These are phyloP conservation scores for Meripilus lineatus DNA, from an alignment of 1,284 basidiomycete genomes.

Conservation along the genomic window DNA sequence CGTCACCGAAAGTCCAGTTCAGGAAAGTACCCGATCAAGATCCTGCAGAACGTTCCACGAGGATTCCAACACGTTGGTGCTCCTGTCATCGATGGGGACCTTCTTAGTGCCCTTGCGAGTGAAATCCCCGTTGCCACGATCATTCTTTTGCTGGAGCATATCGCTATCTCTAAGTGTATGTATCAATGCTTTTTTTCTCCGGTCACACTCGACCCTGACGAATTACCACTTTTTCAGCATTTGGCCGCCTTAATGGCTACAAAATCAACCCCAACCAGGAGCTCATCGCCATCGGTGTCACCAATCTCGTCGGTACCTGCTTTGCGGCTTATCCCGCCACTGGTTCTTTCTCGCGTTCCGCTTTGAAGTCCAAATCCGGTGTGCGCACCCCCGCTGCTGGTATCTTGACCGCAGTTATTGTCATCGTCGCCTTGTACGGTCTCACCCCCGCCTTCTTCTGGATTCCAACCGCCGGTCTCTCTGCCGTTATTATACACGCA, in stretches of 20 bases:
- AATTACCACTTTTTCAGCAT: slow-evolving; percentile 50
- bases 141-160: slow-evolving; percentile 94
- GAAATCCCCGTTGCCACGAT: slow-evolving; percentile 92
- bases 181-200: slow-evolving; percentile 6
- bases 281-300: slow-evolving; percentile 96
- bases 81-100: slow-evolving; percentile 59
- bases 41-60: slow-evolving; percentile 80
- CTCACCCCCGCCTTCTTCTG: slow-evolving; percentile 88
- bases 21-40: slow-evolving; percentile 81
- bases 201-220: not conserved
- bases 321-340: slow-evolving; percentile 96
- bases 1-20: slow-evolving; percentile 51
- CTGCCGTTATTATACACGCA: slow-evolving; percentile 95
- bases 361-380: slow-evolving; percentile 93
- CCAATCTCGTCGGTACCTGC: slow-evolving; percentile 80
- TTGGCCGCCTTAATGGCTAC: slow-evolving; percentile 94
- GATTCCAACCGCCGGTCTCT: slow-evolving; percentile 77
- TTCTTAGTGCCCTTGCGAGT: slow-evolving; percentile 69
- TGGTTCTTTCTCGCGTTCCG: slow-evolving; percentile 96
- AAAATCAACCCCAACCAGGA: slow-evolving; percentile 98
- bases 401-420: slow-evolving; percentile 82
- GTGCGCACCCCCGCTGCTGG: slow-evolving; percentile 94
- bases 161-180: slow-evolving; percentile 89
- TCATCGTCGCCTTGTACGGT: slow-evolving; percentile 92
- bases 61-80: slow-evolving; percentile 77